Conservation (phyloP, 352 stramenopile species). For the Phytophthora pisi region DNA sequence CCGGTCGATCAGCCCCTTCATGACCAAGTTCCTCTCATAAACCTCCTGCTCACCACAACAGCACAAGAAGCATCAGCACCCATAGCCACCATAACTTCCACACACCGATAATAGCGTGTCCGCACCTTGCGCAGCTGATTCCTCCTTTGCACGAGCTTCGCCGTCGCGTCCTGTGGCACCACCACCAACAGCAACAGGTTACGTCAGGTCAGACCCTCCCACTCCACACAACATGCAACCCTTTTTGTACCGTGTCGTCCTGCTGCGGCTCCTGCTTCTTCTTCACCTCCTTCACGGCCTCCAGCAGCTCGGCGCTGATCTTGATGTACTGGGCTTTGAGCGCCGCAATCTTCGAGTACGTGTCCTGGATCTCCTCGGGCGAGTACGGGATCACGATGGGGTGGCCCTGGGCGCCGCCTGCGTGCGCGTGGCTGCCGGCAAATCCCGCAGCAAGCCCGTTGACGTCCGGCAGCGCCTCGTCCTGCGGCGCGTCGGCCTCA, state of each 20-base stretch:
- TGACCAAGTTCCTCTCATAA: slow-evolving; percentile 85
- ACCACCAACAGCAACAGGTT: slow-evolving; percentile 8
- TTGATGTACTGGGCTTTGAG: slow-evolving; percentile 85
- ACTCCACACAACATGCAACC: not conserved
- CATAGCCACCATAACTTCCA: not conserved
- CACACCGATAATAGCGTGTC: not conserved
- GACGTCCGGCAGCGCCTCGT: slow-evolving; percentile 51
- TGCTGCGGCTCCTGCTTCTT: slow-evolving; percentile 23
- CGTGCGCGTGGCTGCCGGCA: slow-evolving; percentile 34
- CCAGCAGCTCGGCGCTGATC: slow-evolving; percentile 67
- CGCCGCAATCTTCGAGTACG: slow-evolving; percentile 81
- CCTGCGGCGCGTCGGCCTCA: slow-evolving; percentile 43
- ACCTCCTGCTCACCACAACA: slow-evolving; percentile 55
- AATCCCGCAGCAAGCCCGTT: slow-evolving; percentile 52
- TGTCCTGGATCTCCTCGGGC: slow-evolving; percentile 87
- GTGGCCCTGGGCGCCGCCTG: slow-evolving; percentile 32
- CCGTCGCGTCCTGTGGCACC: slow-evolving; percentile 43
- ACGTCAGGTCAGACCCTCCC: not conserved
- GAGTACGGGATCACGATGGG: slow-evolving; percentile 67
- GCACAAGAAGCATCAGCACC: not conserved
- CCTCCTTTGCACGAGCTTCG: slow-evolving; percentile 63
- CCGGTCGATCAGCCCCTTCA: slow-evolving; percentile 86
- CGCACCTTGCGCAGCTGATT: slow-evolving; percentile 73
- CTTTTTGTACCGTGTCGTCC: slow-evolving; percentile 30
- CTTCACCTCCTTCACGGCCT: slow-evolving; percentile 60